These are phyloP conservation scores for Colletotrichum sp. DNA, from an alignment of 2,329 filamentous ascomycete genomes.

Conservation along the genomic window DNA sequence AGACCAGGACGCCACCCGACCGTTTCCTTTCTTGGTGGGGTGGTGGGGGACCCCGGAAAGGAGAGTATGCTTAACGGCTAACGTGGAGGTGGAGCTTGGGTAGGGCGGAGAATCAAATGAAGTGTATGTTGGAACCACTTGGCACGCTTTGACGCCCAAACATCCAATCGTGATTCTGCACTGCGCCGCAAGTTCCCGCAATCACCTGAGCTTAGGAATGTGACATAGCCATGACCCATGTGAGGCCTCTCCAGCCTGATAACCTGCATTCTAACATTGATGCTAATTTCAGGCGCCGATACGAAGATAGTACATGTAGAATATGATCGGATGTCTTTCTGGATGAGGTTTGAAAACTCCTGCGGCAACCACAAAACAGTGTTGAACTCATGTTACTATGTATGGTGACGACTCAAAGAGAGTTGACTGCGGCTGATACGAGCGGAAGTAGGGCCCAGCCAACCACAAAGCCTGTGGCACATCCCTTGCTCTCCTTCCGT, in stretches of 20 bases:
- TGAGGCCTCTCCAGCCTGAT: neutral
- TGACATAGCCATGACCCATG: too few species aligned
- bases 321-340: neutral
- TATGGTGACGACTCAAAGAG: neutral
- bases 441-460: neutral
- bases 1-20: neutral
- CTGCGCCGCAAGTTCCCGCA: neutral
- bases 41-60: too few species aligned
- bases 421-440: neutral
- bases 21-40: too few species aligned
- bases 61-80: neutral
- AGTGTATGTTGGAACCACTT: neutral
- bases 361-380: neutral
- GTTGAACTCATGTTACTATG: neutral
- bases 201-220: neutral
- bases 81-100: neutral
- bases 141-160: neutral
- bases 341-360: neutral
- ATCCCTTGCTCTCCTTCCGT: neutral
- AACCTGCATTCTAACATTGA: neutral
- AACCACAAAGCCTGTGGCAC: neutral
- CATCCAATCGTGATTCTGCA: neutral
- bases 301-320: neutral
- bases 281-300: neutral
- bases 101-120: neutral